Conservation (phyloP, 805 yeast species). For the Grigorovia jiainica region DNA sequence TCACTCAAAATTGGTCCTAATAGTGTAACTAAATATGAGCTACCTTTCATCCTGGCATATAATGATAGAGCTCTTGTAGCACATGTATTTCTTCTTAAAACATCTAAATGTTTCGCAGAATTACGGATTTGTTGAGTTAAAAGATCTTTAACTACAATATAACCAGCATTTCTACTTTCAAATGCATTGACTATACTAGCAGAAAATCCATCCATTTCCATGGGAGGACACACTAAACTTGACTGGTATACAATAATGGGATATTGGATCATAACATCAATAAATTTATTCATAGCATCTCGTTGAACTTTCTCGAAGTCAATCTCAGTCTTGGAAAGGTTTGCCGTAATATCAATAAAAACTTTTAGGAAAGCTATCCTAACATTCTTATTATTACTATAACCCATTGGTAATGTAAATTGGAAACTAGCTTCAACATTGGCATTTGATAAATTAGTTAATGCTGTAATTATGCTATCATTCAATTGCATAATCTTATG, state of each 20-base stretch:
- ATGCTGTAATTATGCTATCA: conserved; percentile 52
- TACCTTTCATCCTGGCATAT: conserved; percentile 55
- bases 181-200: conserved; percentile 48
- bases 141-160: conserved; percentile 40
- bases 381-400: conserved; percentile 52
- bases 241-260: conserved; percentile 40
- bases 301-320: conserved; percentile 18
- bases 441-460: conserved; percentile 57
- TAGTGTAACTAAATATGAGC: conserved; percentile 41
- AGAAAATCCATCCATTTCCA: conserved; percentile 62
- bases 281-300: conserved; percentile 18
- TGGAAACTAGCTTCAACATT: conserved; percentile 69
- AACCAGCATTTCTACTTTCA: conserved; percentile 31
- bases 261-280: conserved; percentile 24
- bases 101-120: conserved; percentile 54
- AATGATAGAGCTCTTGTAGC: conserved; percentile 65
- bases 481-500: conserved; percentile 48
- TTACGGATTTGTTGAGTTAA: conserved; percentile 49
- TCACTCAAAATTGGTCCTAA: conserved; percentile 48
- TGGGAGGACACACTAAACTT: conserved; percentile 51
- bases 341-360: conserved; percentile 51
- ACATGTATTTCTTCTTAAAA: conserved; percentile 68
- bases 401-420: conserved; percentile 67
- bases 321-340: conserved; percentile 13
- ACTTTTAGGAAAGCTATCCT: conserved; percentile 67